Evolutionary conservation across 1,139 yeast species (phyloP).

Genomic region (Eremothecium coryli): DNA sequence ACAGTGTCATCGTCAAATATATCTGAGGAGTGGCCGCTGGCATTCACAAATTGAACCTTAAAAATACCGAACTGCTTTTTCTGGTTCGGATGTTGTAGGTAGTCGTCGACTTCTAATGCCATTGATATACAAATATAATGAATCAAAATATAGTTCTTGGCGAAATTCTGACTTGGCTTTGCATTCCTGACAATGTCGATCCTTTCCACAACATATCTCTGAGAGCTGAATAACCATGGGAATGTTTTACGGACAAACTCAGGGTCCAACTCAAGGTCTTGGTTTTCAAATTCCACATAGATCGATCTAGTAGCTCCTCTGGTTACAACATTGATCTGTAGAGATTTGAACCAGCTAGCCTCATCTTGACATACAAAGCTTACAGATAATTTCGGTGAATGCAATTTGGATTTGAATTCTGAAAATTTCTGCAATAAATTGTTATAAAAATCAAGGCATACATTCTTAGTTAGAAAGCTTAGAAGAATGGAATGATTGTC

Average conservation of each 20-base stretch:
- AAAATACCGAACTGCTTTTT: constrained; percentile 37
- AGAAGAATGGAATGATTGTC: constrained; percentile 25
- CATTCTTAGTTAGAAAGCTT: constrained; percentile 38
- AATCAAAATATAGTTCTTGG: constrained; percentile 69
- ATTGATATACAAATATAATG: constrained; percentile 74
- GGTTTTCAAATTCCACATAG: constrained; percentile 17
- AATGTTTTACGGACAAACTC: constrained; percentile 52
- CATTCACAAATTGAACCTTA: constrained; percentile 52
- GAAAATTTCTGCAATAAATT: constrained; percentile 36
- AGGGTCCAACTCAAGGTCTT: constrained; percentile 28
- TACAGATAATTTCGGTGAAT: constrained; percentile 40
- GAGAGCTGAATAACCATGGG: constrained; percentile 19
- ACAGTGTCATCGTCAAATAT: constrained; percentile 2
- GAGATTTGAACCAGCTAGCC: constrained; percentile 6
- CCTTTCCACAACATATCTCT: constrained; percentile 61
- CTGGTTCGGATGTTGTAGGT: constrained; percentile 41
- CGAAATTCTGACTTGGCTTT: constrained; percentile 43
- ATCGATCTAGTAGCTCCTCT: constrained; percentile 27
- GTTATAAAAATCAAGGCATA: constrained; percentile 40
- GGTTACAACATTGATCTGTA: constrained; percentile 14
- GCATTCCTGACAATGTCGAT: constrained; percentile 49
- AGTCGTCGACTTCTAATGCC: constrained; percentile 73
- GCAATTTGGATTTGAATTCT: constrained; percentile 36
- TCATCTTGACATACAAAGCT: constrained; percentile 59
- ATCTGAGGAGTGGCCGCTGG: constrained; percentile 3